Evolutionary conservation across 1,139 yeast species (phyloP), one percentile per base, ranked within the genome.

Genomic region (Candida mesenterica): DNA sequence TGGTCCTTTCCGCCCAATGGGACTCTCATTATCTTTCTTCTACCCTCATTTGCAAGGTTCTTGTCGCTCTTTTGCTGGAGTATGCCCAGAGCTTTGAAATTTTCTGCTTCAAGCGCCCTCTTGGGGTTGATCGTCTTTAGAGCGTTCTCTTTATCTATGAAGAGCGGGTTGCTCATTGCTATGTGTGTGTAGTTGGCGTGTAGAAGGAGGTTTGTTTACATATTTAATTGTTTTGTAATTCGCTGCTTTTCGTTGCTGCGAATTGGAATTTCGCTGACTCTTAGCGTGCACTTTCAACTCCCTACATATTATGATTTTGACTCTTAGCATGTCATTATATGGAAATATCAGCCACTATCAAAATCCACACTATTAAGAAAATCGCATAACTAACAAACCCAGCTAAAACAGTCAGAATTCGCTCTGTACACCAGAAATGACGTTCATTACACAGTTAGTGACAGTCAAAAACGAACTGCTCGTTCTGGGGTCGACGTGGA

Each of bases 401-500:
- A n/a, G n/a, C n/a, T n/a, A n/a, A n/a, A n/a, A n/a, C n/a, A n/a
- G n/a, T n/a, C n/a, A n/a, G n/a, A n/a, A n/a, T n/a, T n/a, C n/a
- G n/a, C n/a, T n/a, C n/a, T n/a, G n/a, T n/a, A n/a, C n/a, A n/a
- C n/a, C n/a, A n/a, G n/a, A n/a, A 18, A 57, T 57, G 61, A 49
- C 50, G 24, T 42, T 54, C 35, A 60, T 54, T 40, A 55, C 68
- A 33, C 53, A 49, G 39, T 55, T 49, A 32, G 46, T 57, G 18
- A 43, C 55, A 19, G 59, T 53, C 7, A 37, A 42, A 27, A 40
- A 49, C 31, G 39, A 38, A 25, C 30, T 48, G 6, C 37, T 54
- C 32, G 50, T 57, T 33, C 51, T 57, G 42, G 71, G 72, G 44
- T 79, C 83, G 48, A 74, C 81, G 51, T 86, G 95, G 95, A 85